Evolutionary conservation across 2,329 filamentous ascomycete species (phyloP).

Genomic region (Xylariaceae sp.): DNA sequence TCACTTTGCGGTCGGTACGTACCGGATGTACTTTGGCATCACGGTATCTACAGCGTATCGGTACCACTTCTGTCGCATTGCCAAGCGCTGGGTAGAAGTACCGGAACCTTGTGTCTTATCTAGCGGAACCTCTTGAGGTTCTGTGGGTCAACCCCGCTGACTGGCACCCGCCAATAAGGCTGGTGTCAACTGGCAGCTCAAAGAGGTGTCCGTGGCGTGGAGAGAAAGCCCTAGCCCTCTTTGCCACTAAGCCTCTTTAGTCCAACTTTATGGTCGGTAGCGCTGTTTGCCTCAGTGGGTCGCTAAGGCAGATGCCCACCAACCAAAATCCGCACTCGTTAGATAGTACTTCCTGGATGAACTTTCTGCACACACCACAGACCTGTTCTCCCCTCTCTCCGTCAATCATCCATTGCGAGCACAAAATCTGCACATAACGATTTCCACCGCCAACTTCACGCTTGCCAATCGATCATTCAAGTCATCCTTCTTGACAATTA

Average conservation of each 20-base stretch:
- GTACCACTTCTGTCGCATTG: no score
- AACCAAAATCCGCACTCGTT: constrained; percentile 25
- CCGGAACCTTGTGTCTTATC: not conserved
- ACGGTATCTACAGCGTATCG: not conserved
- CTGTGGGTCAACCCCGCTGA: not conserved
- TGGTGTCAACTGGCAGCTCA: constrained; percentile 2
- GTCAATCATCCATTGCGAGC: constrained; percentile 40
- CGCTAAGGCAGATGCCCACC: constrained; percentile 12
- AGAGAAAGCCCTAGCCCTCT: constrained; percentile 31
- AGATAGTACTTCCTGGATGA: constrained; percentile 30
- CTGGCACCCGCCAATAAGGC: constrained; percentile 2
- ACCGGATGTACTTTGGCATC: not conserved
- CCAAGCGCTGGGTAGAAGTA: no score
- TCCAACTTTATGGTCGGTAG: constrained; percentile 19
- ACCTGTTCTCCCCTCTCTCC: constrained; percentile 38
- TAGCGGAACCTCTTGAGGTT: not conserved
- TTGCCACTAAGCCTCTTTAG: constrained; percentile 24
- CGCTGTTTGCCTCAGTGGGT: constrained; percentile 19
- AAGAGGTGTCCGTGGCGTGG: constrained; percentile 1
- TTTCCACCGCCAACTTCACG: constrained; percentile 43
- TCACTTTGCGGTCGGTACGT: not conserved
- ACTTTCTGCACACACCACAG: constrained; percentile 41
- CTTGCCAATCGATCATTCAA: constrained; percentile 42
- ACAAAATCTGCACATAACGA: constrained; percentile 49
- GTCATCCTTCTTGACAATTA: constrained; percentile 42